Evolutionary conservation across 1,139 yeast genomes (phyloP).

Genomic region (Candida frijolesensis): DNA sequence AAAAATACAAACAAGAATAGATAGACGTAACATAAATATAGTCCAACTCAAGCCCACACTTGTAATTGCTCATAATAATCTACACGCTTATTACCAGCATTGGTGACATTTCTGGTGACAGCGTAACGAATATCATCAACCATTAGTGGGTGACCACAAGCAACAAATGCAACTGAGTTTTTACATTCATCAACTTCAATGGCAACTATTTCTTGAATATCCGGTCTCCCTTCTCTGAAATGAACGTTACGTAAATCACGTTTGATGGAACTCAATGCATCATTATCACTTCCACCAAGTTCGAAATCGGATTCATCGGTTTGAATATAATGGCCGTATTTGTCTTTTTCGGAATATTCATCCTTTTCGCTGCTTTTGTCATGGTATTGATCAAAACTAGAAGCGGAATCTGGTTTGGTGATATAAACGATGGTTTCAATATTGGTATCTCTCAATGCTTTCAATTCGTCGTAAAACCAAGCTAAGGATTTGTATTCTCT

Average conservation of each 20-base stretch:
- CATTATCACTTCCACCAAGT: constrained; percentile 4
- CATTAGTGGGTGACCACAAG: constrained; percentile 57
- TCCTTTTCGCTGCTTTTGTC: neutral
- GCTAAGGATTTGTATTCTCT: constrained; percentile 31
- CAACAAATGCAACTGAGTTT: constrained; percentile 42
- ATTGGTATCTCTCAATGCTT: constrained; percentile 23
- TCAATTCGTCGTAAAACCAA: constrained; percentile 39
- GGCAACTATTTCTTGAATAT: constrained; percentile 27
- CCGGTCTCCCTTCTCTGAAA: constrained; percentile 37
- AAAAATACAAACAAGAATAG: neutral
- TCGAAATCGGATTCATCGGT: constrained; percentile 9
- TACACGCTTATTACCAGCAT: constrained; percentile 30
- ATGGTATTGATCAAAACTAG: constrained; percentile 12
- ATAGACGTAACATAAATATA: neutral
- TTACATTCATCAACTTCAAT: constrained; percentile 28
- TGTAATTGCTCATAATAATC: constrained; percentile 50
- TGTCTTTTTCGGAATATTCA: constrained; percentile 7
- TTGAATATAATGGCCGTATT: constrained; percentile 11
- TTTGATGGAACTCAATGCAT: constrained; percentile 16
- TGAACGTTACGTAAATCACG: constrained; percentile 27
- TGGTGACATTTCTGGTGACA: constrained; percentile 30
- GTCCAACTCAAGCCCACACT: constrained; percentile 33
- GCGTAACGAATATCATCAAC: constrained; percentile 48
- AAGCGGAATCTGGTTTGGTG: constrained; percentile 41
- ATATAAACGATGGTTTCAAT: constrained; percentile 32